Evolutionary conservation across 352 stramenopile genomes (phyloP).

Genomic region (Phytopythium vexans): DNA sequence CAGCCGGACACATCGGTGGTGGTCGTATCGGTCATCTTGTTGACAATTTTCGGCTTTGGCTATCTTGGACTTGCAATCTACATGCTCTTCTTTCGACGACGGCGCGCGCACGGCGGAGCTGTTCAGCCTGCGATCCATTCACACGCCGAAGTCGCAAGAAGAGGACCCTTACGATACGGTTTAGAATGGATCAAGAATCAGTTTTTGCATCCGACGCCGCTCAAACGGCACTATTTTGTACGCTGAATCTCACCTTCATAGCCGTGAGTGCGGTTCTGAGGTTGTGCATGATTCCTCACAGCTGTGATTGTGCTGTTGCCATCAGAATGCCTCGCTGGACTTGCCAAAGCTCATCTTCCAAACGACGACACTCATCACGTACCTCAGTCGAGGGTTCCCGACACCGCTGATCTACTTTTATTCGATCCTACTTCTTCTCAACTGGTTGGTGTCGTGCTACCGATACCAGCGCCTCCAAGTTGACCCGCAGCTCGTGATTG

Average conservation of each 20-base stretch:
- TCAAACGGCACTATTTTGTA: constrained; percentile 5
- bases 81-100: background rate
- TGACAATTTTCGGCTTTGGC: constrained; percentile 3
- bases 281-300: background rate
- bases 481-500: constrained; percentile 22
- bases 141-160: too few relatives aligned
- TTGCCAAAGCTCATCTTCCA: constrained; percentile 46
- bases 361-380: constrained; percentile 28
- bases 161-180: too few relatives aligned
- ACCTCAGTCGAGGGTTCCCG: constrained; percentile 37
- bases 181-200: background rate
- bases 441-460: constrained; percentile 44
- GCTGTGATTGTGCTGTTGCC: background rate
- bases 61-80: constrained; percentile 2
- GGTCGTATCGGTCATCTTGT: background rate
- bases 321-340: constrained; percentile 25
- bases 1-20: constrained; percentile 7
- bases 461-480: constrained; percentile 32
- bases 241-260: background rate
- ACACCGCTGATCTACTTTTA: constrained; percentile 38
- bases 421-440: constrained; percentile 23
- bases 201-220: background rate
- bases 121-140: too few relatives aligned
- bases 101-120: background rate
- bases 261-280: too few relatives aligned